These are phyloP conservation scores for Podospora fimiseda DNA, from an alignment of 495 filamentous ascomycete species.

Conservation along the genomic window DNA sequence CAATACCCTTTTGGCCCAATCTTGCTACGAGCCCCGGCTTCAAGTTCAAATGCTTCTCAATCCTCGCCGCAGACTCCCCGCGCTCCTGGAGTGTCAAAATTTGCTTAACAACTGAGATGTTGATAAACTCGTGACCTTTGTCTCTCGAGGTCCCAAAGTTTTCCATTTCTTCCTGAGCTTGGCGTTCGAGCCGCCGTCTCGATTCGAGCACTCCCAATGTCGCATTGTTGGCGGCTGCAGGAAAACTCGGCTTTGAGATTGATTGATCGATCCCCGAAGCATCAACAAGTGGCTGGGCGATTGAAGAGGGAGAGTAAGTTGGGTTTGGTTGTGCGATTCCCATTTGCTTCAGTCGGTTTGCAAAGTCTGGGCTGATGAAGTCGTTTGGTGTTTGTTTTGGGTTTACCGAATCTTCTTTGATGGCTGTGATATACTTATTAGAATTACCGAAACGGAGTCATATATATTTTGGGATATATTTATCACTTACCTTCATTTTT, in stretches of 20 bases:
- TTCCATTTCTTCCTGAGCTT: constrained; percentile 34
- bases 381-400: constrained; percentile 16
- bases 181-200: constrained; percentile 29
- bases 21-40: constrained; percentile 34
- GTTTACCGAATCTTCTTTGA: constrained; percentile 25
- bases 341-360: constrained; percentile 38
- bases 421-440: no score
- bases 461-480: neutral
- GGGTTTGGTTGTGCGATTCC: constrained; percentile 43
- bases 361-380: constrained; percentile 28
- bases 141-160: constrained; percentile 19
- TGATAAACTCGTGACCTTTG: constrained; percentile 34
- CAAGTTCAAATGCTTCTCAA: constrained; percentile 33
- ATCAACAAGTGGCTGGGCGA: constrained; percentile 20
- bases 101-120: constrained; percentile 32
- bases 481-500: constrained; percentile 33
- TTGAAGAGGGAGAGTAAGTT: constrained; percentile 40
- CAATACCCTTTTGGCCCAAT: constrained; percentile 30
- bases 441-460: no score
- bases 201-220: constrained; percentile 39
- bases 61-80: constrained; percentile 23
- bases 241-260: constrained; percentile 18
- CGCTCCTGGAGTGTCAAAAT: constrained; percentile 29
- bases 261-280: constrained; percentile 8
- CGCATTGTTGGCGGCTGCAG: constrained; percentile 27